Conservation (phyloP, 768 basidiomycete species). For the Pleurotus djamor region DNA sequence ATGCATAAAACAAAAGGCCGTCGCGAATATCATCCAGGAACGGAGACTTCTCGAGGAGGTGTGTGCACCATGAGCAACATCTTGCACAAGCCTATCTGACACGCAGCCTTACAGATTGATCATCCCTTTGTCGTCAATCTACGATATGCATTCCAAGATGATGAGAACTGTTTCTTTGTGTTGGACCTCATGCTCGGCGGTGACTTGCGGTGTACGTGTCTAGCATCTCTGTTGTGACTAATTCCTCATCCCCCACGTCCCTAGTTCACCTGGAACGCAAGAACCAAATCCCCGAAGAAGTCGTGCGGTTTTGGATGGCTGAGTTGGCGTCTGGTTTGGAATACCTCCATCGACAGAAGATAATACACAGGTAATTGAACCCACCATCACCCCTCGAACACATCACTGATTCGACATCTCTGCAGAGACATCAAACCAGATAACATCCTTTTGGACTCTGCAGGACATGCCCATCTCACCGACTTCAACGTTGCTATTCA, state of each 20-base stretch:
- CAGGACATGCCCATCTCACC: conserved; percentile 94
- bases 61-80: conserved; percentile 1
- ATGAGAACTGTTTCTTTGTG: conserved; percentile 97
- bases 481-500: conserved; percentile 99
- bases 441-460: conserved; percentile 92
- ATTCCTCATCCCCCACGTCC: conserved; percentile 4
- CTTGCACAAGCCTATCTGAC: not conserved
- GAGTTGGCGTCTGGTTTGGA: conserved; percentile 83
- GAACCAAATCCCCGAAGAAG: conserved; percentile 62
- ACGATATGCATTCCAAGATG: conserved; percentile 96
- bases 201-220: conserved; percentile 79
- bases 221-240: conserved; percentile 1
- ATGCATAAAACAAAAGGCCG: conserved; percentile 87
- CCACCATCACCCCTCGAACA: not conserved
- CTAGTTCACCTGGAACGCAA: conserved; percentile 84
- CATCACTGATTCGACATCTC: conserved; percentile 11
- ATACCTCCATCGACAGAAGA: conserved; percentile 89
- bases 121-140: conserved; percentile 89
- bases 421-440: conserved; percentile 94
- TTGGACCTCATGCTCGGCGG: conserved; percentile 96
- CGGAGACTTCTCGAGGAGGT: conserved; percentile 92
- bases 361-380: conserved; percentile 83
- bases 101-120: conserved; percentile 56
- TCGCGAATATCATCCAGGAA: conserved; percentile 94
- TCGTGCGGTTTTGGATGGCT: conserved; percentile 85